Percentiles rank a stretch among this genome's conserved stretches.
phyloP scores from a whole-genome alignment of 2,329 filamentous ascomycete genomes.

The Hypoxylon sp. region DNA sequence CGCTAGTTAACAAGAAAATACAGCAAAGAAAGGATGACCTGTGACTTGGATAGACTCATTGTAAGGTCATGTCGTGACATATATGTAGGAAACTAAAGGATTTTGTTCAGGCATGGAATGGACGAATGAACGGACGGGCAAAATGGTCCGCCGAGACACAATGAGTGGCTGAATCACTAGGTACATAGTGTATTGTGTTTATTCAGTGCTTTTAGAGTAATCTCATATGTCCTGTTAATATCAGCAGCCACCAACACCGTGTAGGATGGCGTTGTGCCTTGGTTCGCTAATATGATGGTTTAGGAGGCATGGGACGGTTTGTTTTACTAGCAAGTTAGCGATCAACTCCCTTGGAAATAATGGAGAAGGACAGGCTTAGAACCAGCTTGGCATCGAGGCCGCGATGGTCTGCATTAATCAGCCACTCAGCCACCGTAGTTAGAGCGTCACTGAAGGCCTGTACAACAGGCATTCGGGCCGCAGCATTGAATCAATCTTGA shows the following conservation, averaged over 20 bases:
- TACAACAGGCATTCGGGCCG: constrained; percentile 6
- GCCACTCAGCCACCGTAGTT: neutral
- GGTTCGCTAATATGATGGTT: constrained; percentile 19
- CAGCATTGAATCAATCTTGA: constrained; percentile 10
- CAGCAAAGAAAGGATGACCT: constrained; percentile 31
- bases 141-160: constrained; percentile 18
- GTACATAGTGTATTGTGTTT: constrained; percentile 27
- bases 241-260: constrained; percentile 14
- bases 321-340: constrained; percentile 15
- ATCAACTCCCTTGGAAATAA: constrained; percentile 6
- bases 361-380: constrained; percentile 6
- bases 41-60: constrained; percentile 26
- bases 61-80: constrained; percentile 16
- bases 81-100: constrained; percentile 25
- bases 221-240: constrained; percentile 10
- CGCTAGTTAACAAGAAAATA: constrained; percentile 27
- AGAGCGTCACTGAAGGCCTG: constrained; percentile 12
- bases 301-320: constrained; percentile 2
- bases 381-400: constrained; percentile 6
- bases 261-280: constrained; percentile 10
- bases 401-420: constrained; percentile 12
- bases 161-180: constrained; percentile 18
- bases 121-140: constrained; percentile 17
- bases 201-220: constrained; percentile 27
- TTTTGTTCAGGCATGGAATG: constrained; percentile 31